These are phyloP conservation scores for carrot (Daucus carota) DNA, from an alignment of 129 eudicot genomes.

Conservation along the genomic window DH1_v3.0 NC_030381.2:6030001-6030500, in stretches of 20 bases:
- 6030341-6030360: not conserved
- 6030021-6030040: no score
- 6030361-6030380: not conserved
- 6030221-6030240: not conserved
- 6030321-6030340: not conserved
- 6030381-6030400: not conserved
- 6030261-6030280: not conserved
- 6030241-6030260: not conserved
- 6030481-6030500: not conserved
- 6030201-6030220: not conserved
- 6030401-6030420: not conserved
- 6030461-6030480: not conserved
- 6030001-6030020: no score
- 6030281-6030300: not conserved
- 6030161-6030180: not conserved
- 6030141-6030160: not conserved
- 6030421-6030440: not conserved
- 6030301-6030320: not conserved
- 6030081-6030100: not conserved
- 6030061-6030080: no score
- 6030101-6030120: not conserved
- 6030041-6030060: no score
- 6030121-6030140: not conserved
- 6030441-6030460: not conserved
- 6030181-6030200: not conserved